phyloP scores from a whole-genome alignment of 2,329 filamentous ascomycete genomes.

The Aspergillus calidoustus region DNA sequence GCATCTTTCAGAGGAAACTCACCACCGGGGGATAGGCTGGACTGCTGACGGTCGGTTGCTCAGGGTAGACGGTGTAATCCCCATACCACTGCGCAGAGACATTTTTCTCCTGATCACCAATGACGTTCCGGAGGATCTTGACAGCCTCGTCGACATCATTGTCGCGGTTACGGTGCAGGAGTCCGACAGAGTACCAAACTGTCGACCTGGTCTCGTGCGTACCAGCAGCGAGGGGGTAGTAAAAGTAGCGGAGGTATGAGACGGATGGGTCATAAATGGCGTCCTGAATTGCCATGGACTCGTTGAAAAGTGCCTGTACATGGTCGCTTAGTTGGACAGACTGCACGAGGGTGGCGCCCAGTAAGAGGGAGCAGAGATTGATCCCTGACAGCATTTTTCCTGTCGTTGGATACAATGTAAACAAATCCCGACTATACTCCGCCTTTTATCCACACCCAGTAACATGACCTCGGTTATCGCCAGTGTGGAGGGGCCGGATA shows the following conservation, averaged over 20 bases:
- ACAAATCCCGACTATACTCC: background rate
- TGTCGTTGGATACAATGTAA: background rate
- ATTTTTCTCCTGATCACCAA: constrained; percentile 46
- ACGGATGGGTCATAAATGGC: constrained; percentile 57
- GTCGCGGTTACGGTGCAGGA: constrained; percentile 59
- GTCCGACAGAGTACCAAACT: constrained; percentile 63
- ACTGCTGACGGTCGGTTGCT: constrained; percentile 62
- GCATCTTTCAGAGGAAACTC: background rate
- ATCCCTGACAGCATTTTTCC: background rate
- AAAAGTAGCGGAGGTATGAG: constrained; percentile 58
- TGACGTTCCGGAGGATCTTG: constrained; percentile 58
- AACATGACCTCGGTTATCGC: background rate
- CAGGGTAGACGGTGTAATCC: constrained; percentile 37
- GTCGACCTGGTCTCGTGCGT: constrained; percentile 62
- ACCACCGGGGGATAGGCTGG: constrained; percentile 50
- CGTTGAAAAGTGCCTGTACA: constrained; percentile 49
- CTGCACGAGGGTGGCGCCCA: constrained; percentile 6
- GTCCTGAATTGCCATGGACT: constrained; percentile 63
- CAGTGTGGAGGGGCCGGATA: background rate
- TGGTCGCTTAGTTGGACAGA: constrained; percentile 19
- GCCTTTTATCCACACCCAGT: background rate
- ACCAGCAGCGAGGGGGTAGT: constrained; percentile 42
- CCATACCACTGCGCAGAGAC: constrained; percentile 59
- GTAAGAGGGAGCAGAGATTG: background rate
- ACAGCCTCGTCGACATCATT: constrained; percentile 57